Base-by-base conservation (phyloP, 2,329 filamentous ascomycete species). In the Lachnum nothofagi region DNA sequence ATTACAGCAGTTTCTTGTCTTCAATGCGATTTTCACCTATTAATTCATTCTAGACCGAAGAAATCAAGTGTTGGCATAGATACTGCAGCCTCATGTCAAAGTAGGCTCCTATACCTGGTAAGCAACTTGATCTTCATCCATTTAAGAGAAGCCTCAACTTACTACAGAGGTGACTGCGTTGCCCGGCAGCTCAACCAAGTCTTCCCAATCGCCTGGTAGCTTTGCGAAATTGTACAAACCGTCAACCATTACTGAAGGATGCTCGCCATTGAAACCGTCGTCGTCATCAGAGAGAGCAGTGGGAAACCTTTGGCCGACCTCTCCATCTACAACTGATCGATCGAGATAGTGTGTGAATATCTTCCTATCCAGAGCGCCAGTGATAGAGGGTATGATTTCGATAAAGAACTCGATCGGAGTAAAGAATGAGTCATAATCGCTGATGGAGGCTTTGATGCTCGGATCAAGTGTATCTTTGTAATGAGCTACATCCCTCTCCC, bases 141-240 rank as follows among this genome's bases (percentile, higher is more conserved):
- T 17, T 4, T 38, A n/a, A 6, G 5, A 6, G n/a, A 7, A 40
- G 7, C 25, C 4, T 14, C 17, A 19, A 35, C 37, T 46, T 33
- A 35, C 41, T 34, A 46, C 35, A 12, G 23, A 25, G 20, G 33
- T 56, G 27, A 57, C 33, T 6, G 52, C 43, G 9, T 49, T 54
- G 4, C 58, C 56, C 2, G 58, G 58, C 38, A 60, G 35, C 23
- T 49, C 48, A 16, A 60, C 50, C 39, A 54, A 29, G 14, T 60
- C 56, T 40, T 59, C 58, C 23, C 57, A 60, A 9, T 46, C 40
- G 0, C 55, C 56, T 0, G 49, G 48, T 33, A 59, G 35, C 12
- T 52, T 51, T 2, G 58, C 54, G 40, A 60, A 60, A 33, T 60
- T 60, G 42, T 56, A 58, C 23, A 53, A 22, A 2, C 58, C 58